Percentiles rank a stretch among this genome's conserved stretches.
Conservation (phyloP, 192 early-diverging fungal genomes). For the Phycomyces nitens region DNA sequence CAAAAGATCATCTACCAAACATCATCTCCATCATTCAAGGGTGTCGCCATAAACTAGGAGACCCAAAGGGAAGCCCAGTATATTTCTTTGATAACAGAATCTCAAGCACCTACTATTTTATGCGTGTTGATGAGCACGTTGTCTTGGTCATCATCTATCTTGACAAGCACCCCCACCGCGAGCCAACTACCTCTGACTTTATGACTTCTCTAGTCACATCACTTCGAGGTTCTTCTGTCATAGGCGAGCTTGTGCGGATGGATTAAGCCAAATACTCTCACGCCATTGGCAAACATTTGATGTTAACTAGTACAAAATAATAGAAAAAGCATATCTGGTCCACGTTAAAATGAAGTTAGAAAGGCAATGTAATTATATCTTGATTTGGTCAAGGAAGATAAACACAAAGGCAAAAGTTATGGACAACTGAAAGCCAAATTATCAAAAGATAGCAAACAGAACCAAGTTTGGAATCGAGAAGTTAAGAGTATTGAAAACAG, state of each 20-base stretch:
- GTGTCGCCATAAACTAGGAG: slow-evolving; percentile 26
- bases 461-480: too few relatives aligned
- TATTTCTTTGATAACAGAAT: slow-evolving; percentile 51
- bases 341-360: too few relatives aligned
- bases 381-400: too few relatives aligned
- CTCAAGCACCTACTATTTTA: slow-evolving; percentile 48
- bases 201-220: slow-evolving; percentile 29
- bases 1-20: slow-evolving; percentile 49
- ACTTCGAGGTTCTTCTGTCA: slow-evolving; percentile 22
- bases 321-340: too few relatives aligned
- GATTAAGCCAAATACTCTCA: slow-evolving; percentile 11
- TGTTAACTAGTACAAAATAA: too few relatives aligned
- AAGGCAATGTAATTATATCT: too few relatives aligned
- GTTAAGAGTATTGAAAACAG: too few relatives aligned
- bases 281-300: neutral
- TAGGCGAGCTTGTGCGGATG: slow-evolving; percentile 23
- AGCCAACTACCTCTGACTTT: slow-evolving; percentile 43
- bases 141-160: slow-evolving; percentile 49
- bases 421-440: too few relatives aligned
- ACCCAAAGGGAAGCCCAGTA: slow-evolving; percentile 34
- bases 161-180: slow-evolving; percentile 43
- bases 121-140: slow-evolving; percentile 45
- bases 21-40: slow-evolving; percentile 55
- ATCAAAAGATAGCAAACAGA: too few relatives aligned
- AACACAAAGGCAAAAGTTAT: too few relatives aligned